phyloP scores from a whole-genome alignment of 1,284 basidiomycete species.

The Acaromyces ingoldii region DNA sequence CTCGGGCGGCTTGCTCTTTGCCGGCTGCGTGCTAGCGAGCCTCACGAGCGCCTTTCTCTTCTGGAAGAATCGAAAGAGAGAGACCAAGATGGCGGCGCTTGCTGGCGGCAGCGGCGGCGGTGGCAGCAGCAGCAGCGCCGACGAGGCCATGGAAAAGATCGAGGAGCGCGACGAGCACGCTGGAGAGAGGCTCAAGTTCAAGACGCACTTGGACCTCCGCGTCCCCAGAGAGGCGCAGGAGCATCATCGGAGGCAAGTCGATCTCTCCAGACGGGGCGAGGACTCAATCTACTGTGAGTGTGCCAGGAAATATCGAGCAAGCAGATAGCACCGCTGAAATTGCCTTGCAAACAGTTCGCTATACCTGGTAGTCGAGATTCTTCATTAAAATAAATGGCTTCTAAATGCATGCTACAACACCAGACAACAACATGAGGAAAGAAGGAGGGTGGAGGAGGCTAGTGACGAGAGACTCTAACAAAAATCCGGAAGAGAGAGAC shows the following conservation, averaged over 20 bases:
- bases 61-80: conserved; percentile 19
- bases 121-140: too few relatives aligned
- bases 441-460: too few relatives aligned
- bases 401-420: too few relatives aligned
- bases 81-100: conserved; percentile 8
- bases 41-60: conserved; percentile 13
- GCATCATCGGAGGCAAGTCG: background rate
- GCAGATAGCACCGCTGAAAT: too few relatives aligned
- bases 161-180: background rate
- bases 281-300: conserved; percentile 10
- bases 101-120: background rate
- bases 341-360: too few relatives aligned
- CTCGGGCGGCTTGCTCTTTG: conserved; percentile 23
- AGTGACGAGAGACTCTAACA: conserved; percentile 6
- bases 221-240: conserved; percentile 7
- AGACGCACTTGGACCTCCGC: conserved; percentile 1
- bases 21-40: conserved; percentile 19
- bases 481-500: conserved; percentile 44
- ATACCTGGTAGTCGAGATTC: background rate
- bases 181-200: background rate
- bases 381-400: background rate
- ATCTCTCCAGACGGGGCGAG: conserved; percentile 9
- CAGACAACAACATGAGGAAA: too few relatives aligned
- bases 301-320: too few relatives aligned
- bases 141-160: background rate